Conservation (phyloP, 2,329 filamentous ascomycete genomes). For the Calonectria pseudoturangicola region DNA sequence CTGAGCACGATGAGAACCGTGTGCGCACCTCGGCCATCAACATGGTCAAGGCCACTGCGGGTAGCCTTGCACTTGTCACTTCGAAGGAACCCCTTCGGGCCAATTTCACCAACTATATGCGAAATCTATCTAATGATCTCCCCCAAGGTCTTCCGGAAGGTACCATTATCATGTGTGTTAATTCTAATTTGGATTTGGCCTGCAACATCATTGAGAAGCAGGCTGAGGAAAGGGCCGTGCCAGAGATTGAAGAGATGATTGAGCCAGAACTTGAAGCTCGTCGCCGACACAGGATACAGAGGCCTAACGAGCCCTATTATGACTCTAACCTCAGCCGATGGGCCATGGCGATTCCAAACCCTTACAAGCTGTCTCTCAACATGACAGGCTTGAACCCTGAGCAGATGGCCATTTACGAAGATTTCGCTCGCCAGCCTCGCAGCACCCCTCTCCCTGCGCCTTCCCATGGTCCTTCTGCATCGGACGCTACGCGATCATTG, state of each 20-base stretch:
- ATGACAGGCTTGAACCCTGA: conserved; percentile 86
- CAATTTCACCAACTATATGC: conserved; percentile 98
- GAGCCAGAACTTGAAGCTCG: conserved; percentile 86
- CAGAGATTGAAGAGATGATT: conserved; percentile 96
- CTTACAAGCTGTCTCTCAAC: conserved; percentile 88
- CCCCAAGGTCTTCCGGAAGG: conserved; percentile 93
- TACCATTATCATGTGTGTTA: conserved; percentile 98
- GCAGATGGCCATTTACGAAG: conserved; percentile 96
- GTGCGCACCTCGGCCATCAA: conserved; percentile 90
- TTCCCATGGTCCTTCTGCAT: conserved; percentile 74
- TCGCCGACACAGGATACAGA: conserved; percentile 82
- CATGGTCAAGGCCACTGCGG: conserved; percentile 96
- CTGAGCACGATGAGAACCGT: conserved; percentile 91
- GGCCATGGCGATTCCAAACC: conserved; percentile 94
- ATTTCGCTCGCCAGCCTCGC: conserved; percentile 91
- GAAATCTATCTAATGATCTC: conserved; percentile 79
- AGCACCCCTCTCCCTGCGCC: conserved; percentile 73
- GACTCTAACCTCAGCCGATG: conserved; percentile 89
- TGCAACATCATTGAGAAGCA: conserved; percentile 97
- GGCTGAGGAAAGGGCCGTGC: conserved; percentile 92
- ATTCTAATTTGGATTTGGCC: conserved; percentile 95
- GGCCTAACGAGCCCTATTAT: conserved; percentile 89
- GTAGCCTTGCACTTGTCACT: conserved; percentile 95
- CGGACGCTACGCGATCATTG: conserved; percentile 76
- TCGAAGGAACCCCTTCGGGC: conserved; percentile 97